phyloP scores from a whole-genome alignment of 805 yeast genomes.

The Kluyveromyces starmeri region DNA sequence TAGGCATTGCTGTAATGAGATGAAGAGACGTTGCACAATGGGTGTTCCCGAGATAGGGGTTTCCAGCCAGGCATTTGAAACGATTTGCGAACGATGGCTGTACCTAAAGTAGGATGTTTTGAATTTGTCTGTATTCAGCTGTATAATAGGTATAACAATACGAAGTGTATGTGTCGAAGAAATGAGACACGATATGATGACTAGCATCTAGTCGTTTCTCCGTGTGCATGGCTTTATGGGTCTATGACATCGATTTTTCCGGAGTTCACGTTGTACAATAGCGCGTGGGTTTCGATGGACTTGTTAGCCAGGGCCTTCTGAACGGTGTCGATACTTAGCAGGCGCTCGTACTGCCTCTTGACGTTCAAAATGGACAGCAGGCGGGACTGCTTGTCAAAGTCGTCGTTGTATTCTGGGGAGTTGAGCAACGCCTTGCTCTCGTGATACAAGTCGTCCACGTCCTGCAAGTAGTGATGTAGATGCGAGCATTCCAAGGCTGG shows the following conservation, averaged over 20 bases:
- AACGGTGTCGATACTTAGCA: slow-evolving; percentile 49
- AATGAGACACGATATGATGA: too few species aligned
- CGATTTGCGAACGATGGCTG: too few species aligned
- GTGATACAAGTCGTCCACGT: slow-evolving; percentile 59
- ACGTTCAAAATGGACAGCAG: slow-evolving; percentile 71
- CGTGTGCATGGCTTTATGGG: not conserved
- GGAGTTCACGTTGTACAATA: slow-evolving; percentile 73
- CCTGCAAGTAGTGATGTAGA: slow-evolving; percentile 41
- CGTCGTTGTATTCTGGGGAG: slow-evolving; percentile 30
- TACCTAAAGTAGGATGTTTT: too few species aligned
- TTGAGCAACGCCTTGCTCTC: slow-evolving; percentile 44
- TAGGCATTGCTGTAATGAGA: too few species aligned
- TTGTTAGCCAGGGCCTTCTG: slow-evolving; percentile 52
- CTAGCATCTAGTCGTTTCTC: too few species aligned
- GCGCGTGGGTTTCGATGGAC: slow-evolving; percentile 69
- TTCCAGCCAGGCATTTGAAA: too few species aligned
- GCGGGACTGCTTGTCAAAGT: slow-evolving; percentile 46
- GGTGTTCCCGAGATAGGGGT: too few species aligned
- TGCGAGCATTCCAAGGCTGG: slow-evolving; percentile 47
- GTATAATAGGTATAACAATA: too few species aligned
- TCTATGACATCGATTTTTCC: slow-evolving; percentile 47
- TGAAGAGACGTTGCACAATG: too few species aligned
- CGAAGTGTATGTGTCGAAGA: too few species aligned
- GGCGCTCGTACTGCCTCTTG: slow-evolving; percentile 56
- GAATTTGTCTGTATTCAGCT: too few species aligned